Base-by-base conservation (phyloP, 495 filamentous ascomycete genomes). In the Penicillium verhagenii region DNA sequence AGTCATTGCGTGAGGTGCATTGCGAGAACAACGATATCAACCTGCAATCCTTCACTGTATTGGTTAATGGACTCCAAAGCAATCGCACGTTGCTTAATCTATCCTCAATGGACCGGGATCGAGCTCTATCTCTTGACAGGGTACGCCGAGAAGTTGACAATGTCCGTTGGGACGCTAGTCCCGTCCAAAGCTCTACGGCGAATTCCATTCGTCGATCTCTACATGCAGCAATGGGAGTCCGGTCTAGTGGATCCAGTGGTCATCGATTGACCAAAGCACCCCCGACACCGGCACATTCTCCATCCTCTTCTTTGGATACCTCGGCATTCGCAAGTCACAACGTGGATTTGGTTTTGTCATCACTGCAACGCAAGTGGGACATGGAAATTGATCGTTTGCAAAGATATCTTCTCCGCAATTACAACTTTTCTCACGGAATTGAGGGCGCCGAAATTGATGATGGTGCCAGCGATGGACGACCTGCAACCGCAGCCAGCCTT, bases 11-110 rank as follows among this genome's bases (percentile, higher is more conserved):
- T 14, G 85, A 91, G 61, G 75, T 92, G 7, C 73, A 90, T 56
- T 92, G 89, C 64, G 89, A 90, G 56, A 83, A 86, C 64, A 92
- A 92, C 53, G 86, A 86, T 50, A 89, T 92, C 57, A 86, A 85
- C 48, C 79, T 92, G 3, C 83, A 88, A 53, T 89, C 86, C 4
- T 88, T 92, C 58, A 91, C 88, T 2, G 86, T 88, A 6, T 70
- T 92, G 11, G 83, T 92, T 25, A 88, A 91, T 61, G 79, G 86
- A 8, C 67, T 92, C 11, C 80, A 87, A 54, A 78, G 79, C 16
- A 92, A 92, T 59, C 78, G 77, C 13, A 81, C 82, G 1, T 64
- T 92, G 3, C 59, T 88, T 19, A 84, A 81, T 50, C 75, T 92
- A 14, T 86, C 89, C 8, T 69, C 64, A 13, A 88, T 91, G 85